A percentile compares a stretch with the other conserved stretches of the same genome.
These are phyloP conservation scores for Penicillium cataractarum DNA, from an alignment of 495 filamentous ascomycete species.

Conservation along the genomic window DNA sequence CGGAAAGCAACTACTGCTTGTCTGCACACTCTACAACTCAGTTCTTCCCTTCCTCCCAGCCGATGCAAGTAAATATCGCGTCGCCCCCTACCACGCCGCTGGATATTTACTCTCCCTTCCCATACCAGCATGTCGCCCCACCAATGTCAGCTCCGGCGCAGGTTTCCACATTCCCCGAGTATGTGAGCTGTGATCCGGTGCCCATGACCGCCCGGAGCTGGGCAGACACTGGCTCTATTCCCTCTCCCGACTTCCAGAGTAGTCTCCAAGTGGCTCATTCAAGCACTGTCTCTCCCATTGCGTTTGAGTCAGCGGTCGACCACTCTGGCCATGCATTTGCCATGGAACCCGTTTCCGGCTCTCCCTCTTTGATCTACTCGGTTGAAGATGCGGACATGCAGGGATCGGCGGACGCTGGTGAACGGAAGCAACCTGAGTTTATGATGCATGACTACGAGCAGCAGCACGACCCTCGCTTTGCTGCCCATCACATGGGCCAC, in stretches of 20 bases:
- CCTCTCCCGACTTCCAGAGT: constrained; percentile 46
- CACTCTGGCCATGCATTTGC: constrained; percentile 31
- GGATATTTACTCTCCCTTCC: constrained; percentile 44
- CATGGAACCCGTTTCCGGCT: constrained; percentile 35
- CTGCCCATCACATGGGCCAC: constrained; percentile 45
- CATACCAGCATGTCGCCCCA: constrained; percentile 43
- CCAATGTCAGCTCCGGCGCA: constrained; percentile 53
- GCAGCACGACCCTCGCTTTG: constrained; percentile 44
- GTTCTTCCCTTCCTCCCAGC: constrained; percentile 47
- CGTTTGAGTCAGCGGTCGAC: constrained; percentile 36
- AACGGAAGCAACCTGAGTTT: constrained; percentile 45
- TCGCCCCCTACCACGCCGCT: constrained; percentile 53
- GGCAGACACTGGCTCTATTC: constrained; percentile 44
- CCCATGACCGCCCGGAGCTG: constrained; percentile 46
- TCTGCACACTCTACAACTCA: constrained; percentile 43
- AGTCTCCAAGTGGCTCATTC: constrained; percentile 40
- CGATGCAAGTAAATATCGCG: constrained; percentile 51
- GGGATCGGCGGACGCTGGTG: constrained; percentile 28
- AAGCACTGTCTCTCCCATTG: constrained; percentile 41
- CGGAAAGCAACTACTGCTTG: constrained; percentile 44
- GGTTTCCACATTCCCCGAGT: constrained; percentile 47
- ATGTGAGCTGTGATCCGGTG: constrained; percentile 35
- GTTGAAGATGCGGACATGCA: constrained; percentile 40
- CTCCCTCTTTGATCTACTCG: constrained; percentile 43
- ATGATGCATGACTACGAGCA: constrained; percentile 51